These are phyloP conservation scores for Trichoderma polysporum DNA, from an alignment of 2,329 filamentous ascomycete genomes.

Conservation along the genomic window DNA sequence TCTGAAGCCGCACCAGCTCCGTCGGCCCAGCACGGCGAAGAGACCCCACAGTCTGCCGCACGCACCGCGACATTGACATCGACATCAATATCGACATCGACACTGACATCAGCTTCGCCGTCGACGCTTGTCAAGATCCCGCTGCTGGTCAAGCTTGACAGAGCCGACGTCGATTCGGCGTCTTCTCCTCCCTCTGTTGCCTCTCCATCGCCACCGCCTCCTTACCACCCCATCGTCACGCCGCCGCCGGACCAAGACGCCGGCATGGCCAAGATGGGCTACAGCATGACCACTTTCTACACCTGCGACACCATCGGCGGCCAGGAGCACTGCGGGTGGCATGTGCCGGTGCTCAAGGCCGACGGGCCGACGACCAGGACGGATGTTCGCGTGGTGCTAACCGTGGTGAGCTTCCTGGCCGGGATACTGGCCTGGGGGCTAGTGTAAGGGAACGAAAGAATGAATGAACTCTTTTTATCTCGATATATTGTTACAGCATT, in stretches of 20 bases:
- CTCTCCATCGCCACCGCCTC: slow-evolving; percentile 18
- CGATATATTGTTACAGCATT: background rate
- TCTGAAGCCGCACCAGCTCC: background rate
- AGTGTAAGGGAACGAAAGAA: slow-evolving; percentile 21
- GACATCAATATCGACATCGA: background rate
- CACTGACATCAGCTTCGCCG: background rate
- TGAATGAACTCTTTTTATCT: too few relatives aligned
- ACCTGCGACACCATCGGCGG: slow-evolving; percentile 34
- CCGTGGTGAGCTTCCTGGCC: slow-evolving; percentile 26
- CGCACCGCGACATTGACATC: slow-evolving; percentile 16
- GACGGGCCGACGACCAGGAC: slow-evolving; percentile 25
- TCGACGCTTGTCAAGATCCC: background rate
- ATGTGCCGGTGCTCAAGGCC: slow-evolving; percentile 35
- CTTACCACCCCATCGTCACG: slow-evolving; percentile 34
- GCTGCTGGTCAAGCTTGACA: background rate
- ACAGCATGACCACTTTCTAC: slow-evolving; percentile 37
- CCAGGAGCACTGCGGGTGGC: slow-evolving; percentile 38
- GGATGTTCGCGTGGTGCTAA: slow-evolving; percentile 27
- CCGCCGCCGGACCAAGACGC: slow-evolving; percentile 34
- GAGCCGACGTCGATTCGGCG: background rate
- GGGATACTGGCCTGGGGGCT: slow-evolving; percentile 29
- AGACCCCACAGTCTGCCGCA: slow-evolving; percentile 9
- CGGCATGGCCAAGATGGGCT: slow-evolving; percentile 33
- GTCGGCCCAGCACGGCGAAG: background rate
- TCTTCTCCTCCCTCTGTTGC: background rate